These are phyloP conservation scores for Lactarius hengduanensis DNA, from an alignment of 768 basidiomycete genomes.

Conservation along the genomic window DNA sequence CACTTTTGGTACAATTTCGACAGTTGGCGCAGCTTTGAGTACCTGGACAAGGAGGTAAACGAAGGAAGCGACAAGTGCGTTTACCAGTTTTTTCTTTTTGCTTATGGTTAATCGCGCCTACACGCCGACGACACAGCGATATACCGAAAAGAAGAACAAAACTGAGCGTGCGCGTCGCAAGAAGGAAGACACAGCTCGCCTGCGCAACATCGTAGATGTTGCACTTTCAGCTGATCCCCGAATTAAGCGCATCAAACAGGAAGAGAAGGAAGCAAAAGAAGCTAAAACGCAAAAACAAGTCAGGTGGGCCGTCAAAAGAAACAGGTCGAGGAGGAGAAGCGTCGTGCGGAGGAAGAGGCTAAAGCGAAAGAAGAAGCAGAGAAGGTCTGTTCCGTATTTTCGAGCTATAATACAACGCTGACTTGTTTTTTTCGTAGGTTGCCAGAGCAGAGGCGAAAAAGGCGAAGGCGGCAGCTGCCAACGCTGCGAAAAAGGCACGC, in stretches of 20 bases:
- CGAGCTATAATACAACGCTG: background rate
- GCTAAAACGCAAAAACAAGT: constrained; percentile 77
- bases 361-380: constrained; percentile 82
- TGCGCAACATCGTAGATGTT: constrained; percentile 84
- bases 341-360: constrained; percentile 68
- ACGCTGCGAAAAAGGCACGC: constrained; percentile 88
- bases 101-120: background rate
- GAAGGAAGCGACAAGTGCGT: constrained; percentile 93
- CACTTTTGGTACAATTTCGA: constrained; percentile 99
- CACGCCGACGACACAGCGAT: constrained; percentile 98
- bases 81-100: background rate
- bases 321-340: constrained; percentile 55
- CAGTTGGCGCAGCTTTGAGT: constrained; percentile 97
- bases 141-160: constrained; percentile 99
- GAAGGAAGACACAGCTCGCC: constrained; percentile 93
- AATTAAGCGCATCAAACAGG: constrained; percentile 94
- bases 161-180: constrained; percentile 92
- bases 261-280: constrained; percentile 92
- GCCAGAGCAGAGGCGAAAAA: constrained; percentile 79
- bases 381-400: constrained; percentile 48
- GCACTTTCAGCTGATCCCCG: constrained; percentile 84
- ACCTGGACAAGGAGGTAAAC: constrained; percentile 97
- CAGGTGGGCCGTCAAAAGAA: constrained; percentile 48
- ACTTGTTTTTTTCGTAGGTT: constrained; percentile 35
- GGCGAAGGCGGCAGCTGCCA: constrained; percentile 80